Base-by-base conservation (phyloP, 148 eudicot genomes). In the Camellia granthamiana region DNA sequence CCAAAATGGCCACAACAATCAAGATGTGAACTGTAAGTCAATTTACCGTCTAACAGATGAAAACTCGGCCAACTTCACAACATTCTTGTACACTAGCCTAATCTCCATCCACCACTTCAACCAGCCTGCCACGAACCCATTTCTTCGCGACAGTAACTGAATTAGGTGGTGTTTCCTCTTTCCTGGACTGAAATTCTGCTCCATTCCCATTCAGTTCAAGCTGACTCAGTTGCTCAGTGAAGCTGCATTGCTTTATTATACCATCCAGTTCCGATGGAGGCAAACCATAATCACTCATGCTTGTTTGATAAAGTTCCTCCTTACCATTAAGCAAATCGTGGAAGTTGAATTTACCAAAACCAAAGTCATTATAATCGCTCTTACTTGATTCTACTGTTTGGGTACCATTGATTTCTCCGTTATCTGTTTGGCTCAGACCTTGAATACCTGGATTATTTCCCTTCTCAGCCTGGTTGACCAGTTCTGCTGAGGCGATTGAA, bases 51-150 rank as follows among this genome's bases (percentile, higher is more conserved):
- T 72, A 72, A n/a, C 23, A 72, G 60, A 52, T 19, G 76, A 23
- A 52, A 52, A 54, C 76, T 23, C 14, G 63, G 21, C 76, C 46
- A 73, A 23, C 51, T 72, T 52, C 59, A 72, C 9, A 12, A 11
- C 38, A 19, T 74, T 46, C 3, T 51, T 14, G 5, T 52, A 5
- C 44, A 30, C 38, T 62, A 42, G 51, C 15, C 79, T 74, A 83
- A 86, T 83, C 88, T 80, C 68, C 88, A 70, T 86, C 92, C 3
- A 4, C 82, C 23, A 90, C 90, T 89, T 95, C 93, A 51, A 95
- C 91, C 79, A 95, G 84, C 88, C 92, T 91, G 79, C 99, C 99
- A 46, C 98, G 84, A 76, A 95, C 90, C 98, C 99, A 93, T 85
- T 90, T 92, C 85, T 91, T 93, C 3, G 84, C 81, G 41, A 58